A percentile compares a stretch with the other conserved stretches of the same genome.
Evolutionary conservation across 139 green algal species (phyloP).

Genomic region (Haematococcus lacustris): DNA sequence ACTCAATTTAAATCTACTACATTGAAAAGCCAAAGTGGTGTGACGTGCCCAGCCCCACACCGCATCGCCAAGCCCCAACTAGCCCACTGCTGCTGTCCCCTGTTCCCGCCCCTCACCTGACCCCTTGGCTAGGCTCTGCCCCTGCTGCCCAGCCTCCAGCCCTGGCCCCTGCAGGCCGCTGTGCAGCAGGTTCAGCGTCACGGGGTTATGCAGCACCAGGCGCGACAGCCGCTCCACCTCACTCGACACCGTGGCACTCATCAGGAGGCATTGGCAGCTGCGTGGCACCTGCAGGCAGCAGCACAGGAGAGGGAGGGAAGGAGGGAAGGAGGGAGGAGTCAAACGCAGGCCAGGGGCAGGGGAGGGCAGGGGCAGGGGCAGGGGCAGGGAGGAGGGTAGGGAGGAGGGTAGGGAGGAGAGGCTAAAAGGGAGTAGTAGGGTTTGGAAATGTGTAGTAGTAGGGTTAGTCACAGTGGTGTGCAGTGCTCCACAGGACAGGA

Average conservation of each 20-base stretch:
- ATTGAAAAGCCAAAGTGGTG: too few relatives aligned
- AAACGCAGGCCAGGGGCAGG: too few relatives aligned
- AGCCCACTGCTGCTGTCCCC: too few relatives aligned
- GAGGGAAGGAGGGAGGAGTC: too few relatives aligned
- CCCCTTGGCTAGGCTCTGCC: background rate
- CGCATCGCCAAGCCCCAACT: too few relatives aligned
- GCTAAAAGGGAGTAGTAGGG: background rate
- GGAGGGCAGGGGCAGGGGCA: too few relatives aligned
- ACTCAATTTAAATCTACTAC: too few relatives aligned
- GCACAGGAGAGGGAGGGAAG: background rate
- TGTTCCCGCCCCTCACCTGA: background rate
- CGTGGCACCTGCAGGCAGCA: slow-evolving; percentile 46
- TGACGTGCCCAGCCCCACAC: too few relatives aligned
- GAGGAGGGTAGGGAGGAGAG: too few relatives aligned
- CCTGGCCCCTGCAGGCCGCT: slow-evolving; percentile 4
- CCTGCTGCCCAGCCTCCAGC: background rate
- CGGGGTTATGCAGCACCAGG: slow-evolving; percentile 88
- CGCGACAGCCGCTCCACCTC: slow-evolving; percentile 72
- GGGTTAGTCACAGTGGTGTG: background rate
- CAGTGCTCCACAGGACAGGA: too few relatives aligned
- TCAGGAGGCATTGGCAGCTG: slow-evolving; percentile 85
- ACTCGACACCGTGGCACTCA: slow-evolving; percentile 75
- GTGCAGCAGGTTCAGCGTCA: slow-evolving; percentile 65
- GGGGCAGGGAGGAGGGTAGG: too few relatives aligned
- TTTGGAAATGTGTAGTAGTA: background rate